These are phyloP conservation scores for Candida sithepensis DNA, from an alignment of 805 yeast species.

Conservation along the genomic window DNA sequence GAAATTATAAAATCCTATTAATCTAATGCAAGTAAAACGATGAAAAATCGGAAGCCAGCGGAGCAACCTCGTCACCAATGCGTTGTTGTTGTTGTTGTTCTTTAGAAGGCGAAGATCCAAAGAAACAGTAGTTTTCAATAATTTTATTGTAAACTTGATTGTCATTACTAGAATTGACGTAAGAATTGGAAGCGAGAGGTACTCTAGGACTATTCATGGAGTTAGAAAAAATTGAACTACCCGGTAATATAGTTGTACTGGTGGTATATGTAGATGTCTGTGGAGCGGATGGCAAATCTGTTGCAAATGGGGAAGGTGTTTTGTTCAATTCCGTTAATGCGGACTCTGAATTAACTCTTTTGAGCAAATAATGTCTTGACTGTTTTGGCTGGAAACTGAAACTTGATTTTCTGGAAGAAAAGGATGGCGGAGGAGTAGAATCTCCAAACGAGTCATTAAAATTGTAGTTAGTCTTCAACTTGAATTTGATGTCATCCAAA, in stretches of 20 bases:
- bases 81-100: neutral
- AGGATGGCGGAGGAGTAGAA: slow-evolving; percentile 2
- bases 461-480: slow-evolving; percentile 27
- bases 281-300: slow-evolving; percentile 7
- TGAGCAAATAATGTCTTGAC: slow-evolving; percentile 24
- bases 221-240: neutral
- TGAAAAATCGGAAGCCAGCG: neutral
- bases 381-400: slow-evolving; percentile 19
- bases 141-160: slow-evolving; percentile 20
- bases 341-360: slow-evolving; percentile 31
- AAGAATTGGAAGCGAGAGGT: neutral
- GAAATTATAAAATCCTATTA: neutral
- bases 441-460: slow-evolving; percentile 26
- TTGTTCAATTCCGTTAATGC: slow-evolving; percentile 18
- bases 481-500: slow-evolving; percentile 28
- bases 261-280: neutral
- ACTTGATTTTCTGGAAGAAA: slow-evolving; percentile 4
- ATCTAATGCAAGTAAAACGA: neutral
- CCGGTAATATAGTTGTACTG: neutral
- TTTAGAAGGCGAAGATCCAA: slow-evolving; percentile 17
- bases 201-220: neutral
- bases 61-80: neutral
- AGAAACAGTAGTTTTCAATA: slow-evolving; percentile 30
- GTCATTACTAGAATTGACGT: slow-evolving; percentile 6
- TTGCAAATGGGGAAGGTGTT: slow-evolving; percentile 7